These are phyloP conservation scores for Truncatella angustata DNA, from an alignment of 2,329 filamentous ascomycete genomes.

Conservation along the genomic window DNA sequence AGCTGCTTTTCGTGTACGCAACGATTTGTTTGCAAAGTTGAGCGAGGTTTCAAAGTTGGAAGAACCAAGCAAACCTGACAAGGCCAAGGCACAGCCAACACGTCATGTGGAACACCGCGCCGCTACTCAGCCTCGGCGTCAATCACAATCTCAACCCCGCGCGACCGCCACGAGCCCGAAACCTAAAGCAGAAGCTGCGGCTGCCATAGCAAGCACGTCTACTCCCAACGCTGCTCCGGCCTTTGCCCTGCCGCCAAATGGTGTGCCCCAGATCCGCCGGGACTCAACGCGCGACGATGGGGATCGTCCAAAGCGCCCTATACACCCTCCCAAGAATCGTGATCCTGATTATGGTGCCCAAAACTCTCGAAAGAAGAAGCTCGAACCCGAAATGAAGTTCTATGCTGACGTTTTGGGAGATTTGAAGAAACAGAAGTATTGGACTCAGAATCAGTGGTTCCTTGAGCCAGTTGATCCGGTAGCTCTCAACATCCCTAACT, in stretches of 20 bases:
- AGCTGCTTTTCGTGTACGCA: conserved; percentile 53
- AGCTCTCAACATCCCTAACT: conserved; percentile 87
- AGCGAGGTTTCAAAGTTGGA: conserved; percentile 39
- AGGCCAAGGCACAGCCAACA: conserved; percentile 46
- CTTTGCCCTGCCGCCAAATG: conserved; percentile 76
- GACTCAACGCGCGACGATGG: conserved; percentile 77
- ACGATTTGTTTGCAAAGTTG: conserved; percentile 48
- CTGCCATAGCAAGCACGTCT: conserved; percentile 28
- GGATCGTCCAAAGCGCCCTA: conserved; percentile 84
- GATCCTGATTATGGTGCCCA: conserved; percentile 84
- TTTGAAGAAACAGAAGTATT: conserved; percentile 72
- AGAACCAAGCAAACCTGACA: conserved; percentile 62
- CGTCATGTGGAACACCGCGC: conserved; percentile 45
- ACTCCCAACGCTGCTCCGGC: conserved; percentile 49
- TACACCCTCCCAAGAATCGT: conserved; percentile 85
- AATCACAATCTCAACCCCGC: conserved; percentile 11
- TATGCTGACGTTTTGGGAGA: conserved; percentile 80
- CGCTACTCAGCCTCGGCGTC: conserved; percentile 30
- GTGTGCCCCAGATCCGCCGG: conserved; percentile 78
- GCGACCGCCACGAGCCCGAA: conserved; percentile 31
- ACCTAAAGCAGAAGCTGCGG: conserved; percentile 27
- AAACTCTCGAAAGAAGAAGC: conserved; percentile 83
- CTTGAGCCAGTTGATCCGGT: conserved; percentile 86
- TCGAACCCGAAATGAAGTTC: conserved; percentile 85
- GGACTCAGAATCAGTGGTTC: conserved; percentile 69